phyloP scores from a whole-genome alignment of 169 alveolate genomes.

The Babesia sp. region DNA sequence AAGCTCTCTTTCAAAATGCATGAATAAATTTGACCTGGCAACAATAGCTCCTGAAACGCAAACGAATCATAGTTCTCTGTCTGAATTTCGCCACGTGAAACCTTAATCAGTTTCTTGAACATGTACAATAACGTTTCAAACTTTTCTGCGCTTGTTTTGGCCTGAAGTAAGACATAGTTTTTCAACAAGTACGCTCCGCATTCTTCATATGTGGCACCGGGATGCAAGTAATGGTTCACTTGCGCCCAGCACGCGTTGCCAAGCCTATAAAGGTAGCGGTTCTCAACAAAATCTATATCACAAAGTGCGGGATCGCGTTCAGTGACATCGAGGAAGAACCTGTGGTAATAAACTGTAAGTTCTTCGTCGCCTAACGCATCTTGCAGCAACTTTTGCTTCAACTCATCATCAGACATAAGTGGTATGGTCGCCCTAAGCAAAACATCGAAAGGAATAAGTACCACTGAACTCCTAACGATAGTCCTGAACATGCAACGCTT shows the following conservation, averaged over 20 bases:
- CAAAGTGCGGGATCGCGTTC: constrained; percentile 70
- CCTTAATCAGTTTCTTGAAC: constrained; percentile 92
- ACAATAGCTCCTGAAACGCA: constrained; percentile 82
- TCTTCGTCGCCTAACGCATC: constrained; percentile 61
- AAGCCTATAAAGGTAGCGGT: constrained; percentile 80
- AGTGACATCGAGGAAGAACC: constrained; percentile 67
- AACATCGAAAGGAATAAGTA: constrained; percentile 48
- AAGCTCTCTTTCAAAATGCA: constrained; percentile 80
- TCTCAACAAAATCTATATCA: constrained; percentile 83
- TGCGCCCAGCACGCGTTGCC: constrained; percentile 82
- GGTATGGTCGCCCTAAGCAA: constrained; percentile 64
- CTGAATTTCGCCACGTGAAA: constrained; percentile 85
- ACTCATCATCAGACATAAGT: constrained; percentile 51
- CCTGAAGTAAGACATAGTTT: constrained; percentile 93
- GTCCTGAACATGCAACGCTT: constrained; percentile 75
- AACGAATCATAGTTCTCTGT: constrained; percentile 80
- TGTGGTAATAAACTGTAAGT: constrained; percentile 62
- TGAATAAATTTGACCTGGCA: constrained; percentile 83
- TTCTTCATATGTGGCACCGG: constrained; percentile 90
- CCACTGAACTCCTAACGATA: constrained; percentile 61
- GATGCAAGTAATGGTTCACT: constrained; percentile 78
- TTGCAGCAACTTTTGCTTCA: constrained; percentile 69
- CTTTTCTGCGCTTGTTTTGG: constrained; percentile 88
- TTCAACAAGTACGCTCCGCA: constrained; percentile 91
- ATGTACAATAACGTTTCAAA: constrained; percentile 91